Conservation (phyloP, 192 early-diverging fungal genomes). For the Dissophora ornata region DNA sequence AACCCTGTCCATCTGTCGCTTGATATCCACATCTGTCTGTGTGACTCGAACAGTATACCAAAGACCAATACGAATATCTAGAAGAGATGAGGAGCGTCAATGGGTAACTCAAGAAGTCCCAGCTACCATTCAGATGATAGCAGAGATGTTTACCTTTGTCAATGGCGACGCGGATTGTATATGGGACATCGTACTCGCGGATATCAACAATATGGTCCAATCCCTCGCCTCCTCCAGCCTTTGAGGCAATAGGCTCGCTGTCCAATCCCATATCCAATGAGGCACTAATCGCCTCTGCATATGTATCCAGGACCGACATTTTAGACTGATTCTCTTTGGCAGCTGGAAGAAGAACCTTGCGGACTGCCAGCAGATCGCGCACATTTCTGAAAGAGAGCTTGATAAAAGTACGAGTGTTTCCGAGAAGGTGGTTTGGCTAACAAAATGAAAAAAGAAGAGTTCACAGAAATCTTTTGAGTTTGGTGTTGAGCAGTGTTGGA, state of each 20-base stretch:
- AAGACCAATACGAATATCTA: slow-evolving; percentile 91
- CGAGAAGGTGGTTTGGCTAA: slow-evolving; percentile 92
- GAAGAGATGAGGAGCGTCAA: background rate
- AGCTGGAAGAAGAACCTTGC: slow-evolving; percentile 77
- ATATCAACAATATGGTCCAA: slow-evolving; percentile 86
- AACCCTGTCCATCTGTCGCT: slow-evolving; percentile 81
- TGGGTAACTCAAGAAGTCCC: too few relatives aligned
- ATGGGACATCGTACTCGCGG: slow-evolving; percentile 98
- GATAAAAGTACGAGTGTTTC: slow-evolving; percentile 73
- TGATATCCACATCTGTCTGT: slow-evolving; percentile 63
- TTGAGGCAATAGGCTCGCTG: slow-evolving; percentile 34
- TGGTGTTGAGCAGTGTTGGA: too few relatives aligned
- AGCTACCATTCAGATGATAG: background rate
- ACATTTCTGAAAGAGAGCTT: slow-evolving; percentile 89
- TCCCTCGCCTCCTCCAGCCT: slow-evolving; percentile 59
- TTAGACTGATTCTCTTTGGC: slow-evolving; percentile 76
- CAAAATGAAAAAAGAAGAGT: slow-evolving; percentile 1
- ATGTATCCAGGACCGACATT: slow-evolving; percentile 70
- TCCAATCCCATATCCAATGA: slow-evolving; percentile 22
- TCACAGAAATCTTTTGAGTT: too few relatives aligned
- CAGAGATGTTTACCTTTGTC: slow-evolving; percentile 71
- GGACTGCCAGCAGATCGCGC: slow-evolving; percentile 79
- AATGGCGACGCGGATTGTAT: slow-evolving; percentile 94
- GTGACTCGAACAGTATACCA: slow-evolving; percentile 91
- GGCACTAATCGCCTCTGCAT: slow-evolving; percentile 76